A percentile compares a stretch with the other conserved stretches of the same genome.
These are phyloP conservation scores for Rhizopogon salebrosus DNA, from an alignment of 768 basidiomycete genomes.

Conservation along the genomic window DNA sequence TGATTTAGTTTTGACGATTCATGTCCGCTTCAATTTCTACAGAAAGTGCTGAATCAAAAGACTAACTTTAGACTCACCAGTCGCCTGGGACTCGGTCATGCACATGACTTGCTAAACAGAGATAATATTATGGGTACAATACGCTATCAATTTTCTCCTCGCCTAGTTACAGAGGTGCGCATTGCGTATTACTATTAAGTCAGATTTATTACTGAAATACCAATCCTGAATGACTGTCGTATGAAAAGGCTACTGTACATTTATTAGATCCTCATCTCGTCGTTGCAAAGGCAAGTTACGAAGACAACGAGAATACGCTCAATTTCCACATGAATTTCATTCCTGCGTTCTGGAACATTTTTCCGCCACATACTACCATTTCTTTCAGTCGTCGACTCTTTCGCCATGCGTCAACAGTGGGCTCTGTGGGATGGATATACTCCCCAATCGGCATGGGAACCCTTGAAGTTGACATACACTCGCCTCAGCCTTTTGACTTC, in stretches of 20 bases:
- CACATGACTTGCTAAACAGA: constrained; percentile 13
- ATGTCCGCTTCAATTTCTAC: constrained; percentile 12
- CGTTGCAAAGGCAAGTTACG: constrained; percentile 42
- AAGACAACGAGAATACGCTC: constrained; percentile 42
- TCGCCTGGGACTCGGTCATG: constrained; percentile 25
- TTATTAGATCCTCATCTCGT: constrained; percentile 37
- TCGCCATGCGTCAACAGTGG: constrained; percentile 41
- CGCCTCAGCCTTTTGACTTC: constrained; percentile 36
- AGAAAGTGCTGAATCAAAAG: constrained; percentile 46
- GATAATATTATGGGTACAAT: constrained; percentile 63
- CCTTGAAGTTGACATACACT: constrained; percentile 39
- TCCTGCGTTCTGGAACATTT: constrained; percentile 25
- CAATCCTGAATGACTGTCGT: background rate
- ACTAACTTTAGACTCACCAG: constrained; percentile 39
- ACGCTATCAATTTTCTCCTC: constrained; percentile 72
- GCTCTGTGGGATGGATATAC: constrained; percentile 31
- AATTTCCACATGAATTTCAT: constrained; percentile 32
- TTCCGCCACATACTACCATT: constrained; percentile 38
- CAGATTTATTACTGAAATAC: constrained; percentile 9
- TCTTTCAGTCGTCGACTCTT: constrained; percentile 49
- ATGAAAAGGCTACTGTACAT: constrained; percentile 32
- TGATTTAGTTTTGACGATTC: constrained; percentile 16
- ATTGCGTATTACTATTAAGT: constrained; percentile 19
- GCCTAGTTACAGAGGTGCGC: constrained; percentile 42
- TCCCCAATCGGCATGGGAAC: constrained; percentile 18